phyloP scores from a whole-genome alignment of 2,329 filamentous ascomycete genomes.

The Samsoniella hepiali region DNA sequence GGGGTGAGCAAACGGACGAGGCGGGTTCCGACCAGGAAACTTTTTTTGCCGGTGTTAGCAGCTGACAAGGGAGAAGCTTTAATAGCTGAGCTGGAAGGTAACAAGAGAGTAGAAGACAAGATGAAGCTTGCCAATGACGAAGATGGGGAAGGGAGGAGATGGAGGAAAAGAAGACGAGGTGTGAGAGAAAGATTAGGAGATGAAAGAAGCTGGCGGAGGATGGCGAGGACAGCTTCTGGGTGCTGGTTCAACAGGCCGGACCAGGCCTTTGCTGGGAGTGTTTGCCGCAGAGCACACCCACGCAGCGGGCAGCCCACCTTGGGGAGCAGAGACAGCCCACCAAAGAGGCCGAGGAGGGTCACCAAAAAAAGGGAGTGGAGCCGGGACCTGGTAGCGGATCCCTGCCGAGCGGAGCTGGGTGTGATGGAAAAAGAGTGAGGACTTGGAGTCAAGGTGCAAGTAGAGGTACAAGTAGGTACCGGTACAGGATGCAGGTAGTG shows the following conservation, averaged over 20 bases:
- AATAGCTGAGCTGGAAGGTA: neutral
- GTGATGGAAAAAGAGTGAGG: constrained; percentile 9
- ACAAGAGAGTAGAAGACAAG: neutral
- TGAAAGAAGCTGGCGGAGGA: constrained; percentile 18
- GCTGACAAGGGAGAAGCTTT: neutral
- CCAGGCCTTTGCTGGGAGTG: constrained; percentile 18
- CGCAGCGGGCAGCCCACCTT: neutral
- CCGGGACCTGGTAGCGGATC: constrained; percentile 11
- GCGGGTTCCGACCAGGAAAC: constrained; percentile 16
- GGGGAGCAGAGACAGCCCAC: constrained; percentile 6
- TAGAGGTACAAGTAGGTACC: constrained; percentile 7
- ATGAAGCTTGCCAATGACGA: constrained; percentile 12
- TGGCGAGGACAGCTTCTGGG: constrained; percentile 7
- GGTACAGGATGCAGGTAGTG: neutral
- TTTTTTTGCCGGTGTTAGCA: constrained; percentile 9
- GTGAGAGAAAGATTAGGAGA: constrained; percentile 15
- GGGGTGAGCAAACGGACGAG: constrained; percentile 11
- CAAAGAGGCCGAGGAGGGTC: constrained; percentile 3
- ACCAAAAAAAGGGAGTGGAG: constrained; percentile 11
- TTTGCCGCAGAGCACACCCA: constrained; percentile 5
- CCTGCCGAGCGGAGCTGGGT: neutral
- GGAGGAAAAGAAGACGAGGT: constrained; percentile 21
- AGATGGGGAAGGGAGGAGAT: constrained; percentile 20
- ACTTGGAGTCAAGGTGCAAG: neutral
- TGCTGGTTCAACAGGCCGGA: constrained; percentile 17